These are phyloP conservation scores for Fusarium keratoplasticum DNA, from an alignment of 2,329 filamentous ascomycete genomes.

Conservation along the genomic window DNA sequence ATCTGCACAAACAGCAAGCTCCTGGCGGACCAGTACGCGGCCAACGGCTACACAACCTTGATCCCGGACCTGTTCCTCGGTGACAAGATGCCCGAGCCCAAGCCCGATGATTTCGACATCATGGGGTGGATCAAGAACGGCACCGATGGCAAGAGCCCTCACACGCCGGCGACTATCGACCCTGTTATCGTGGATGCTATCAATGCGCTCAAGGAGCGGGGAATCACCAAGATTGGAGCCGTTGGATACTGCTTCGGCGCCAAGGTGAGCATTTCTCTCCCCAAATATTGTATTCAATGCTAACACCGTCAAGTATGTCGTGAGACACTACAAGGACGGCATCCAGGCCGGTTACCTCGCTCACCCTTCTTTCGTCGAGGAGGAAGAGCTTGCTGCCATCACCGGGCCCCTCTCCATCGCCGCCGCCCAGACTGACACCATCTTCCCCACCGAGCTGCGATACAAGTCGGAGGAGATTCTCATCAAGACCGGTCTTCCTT, in stretches of 20 bases:
- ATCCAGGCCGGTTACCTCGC: constrained; percentile 72
- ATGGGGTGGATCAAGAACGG: constrained; percentile 54
- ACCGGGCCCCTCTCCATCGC: constrained; percentile 69
- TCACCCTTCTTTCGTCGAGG: constrained; percentile 71
- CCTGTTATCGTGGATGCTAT: constrained; percentile 53
- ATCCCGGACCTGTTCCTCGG: constrained; percentile 54
- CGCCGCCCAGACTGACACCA: constrained; percentile 70
- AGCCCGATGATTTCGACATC: constrained; percentile 46
- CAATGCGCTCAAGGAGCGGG: constrained; percentile 66
- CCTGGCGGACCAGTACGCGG: constrained; percentile 55
- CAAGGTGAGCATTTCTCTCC: constrained; percentile 57
- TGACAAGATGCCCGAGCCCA: constrained; percentile 46
- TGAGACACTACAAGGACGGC: constrained; percentile 70
- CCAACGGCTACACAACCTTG: constrained; percentile 53
- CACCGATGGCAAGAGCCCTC: constrained; percentile 60
- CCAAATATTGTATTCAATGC: rapidly evolving
- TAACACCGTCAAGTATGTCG: constrained; percentile 66
- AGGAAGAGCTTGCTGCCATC: constrained; percentile 69
- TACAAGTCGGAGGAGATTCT: constrained; percentile 70
- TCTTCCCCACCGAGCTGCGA: constrained; percentile 69
- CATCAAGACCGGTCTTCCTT: constrained; percentile 63
- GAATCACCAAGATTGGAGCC: constrained; percentile 64
- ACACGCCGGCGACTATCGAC: constrained; percentile 49
- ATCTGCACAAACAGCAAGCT: constrained; percentile 56
- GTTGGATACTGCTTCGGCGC: constrained; percentile 76